Evolutionary conservation across 2,329 filamentous ascomycete genomes (phyloP).

Genomic region (Apiospora rasikravindrae): DNA sequence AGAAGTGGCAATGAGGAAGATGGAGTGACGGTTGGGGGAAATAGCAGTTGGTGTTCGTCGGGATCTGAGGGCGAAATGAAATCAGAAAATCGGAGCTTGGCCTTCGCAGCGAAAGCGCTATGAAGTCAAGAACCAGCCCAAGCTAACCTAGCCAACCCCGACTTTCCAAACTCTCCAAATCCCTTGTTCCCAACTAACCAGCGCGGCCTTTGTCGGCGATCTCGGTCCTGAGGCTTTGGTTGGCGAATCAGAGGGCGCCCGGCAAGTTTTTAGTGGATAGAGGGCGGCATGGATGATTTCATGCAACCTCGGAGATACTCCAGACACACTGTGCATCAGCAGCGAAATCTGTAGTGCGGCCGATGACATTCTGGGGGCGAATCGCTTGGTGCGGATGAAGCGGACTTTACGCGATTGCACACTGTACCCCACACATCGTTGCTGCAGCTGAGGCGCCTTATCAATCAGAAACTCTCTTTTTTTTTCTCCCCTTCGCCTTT

Average conservation of each 20-base stretch:
- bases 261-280: conserved; percentile 20
- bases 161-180: conserved; percentile 13
- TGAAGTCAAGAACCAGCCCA: conserved; percentile 15
- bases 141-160: conserved; percentile 14
- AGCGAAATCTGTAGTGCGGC: neutral
- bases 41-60: conserved; percentile 18
- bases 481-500: neutral
- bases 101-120: conserved; percentile 14
- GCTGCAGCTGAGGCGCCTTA: conserved; percentile 10
- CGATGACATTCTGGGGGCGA: neutral
- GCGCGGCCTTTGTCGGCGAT: conserved; percentile 40
- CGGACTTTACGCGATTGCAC: neutral
- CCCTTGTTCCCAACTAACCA: conserved; percentile 7
- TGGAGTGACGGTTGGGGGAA: conserved; percentile 2
- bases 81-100: conserved; percentile 21
- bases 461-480: conserved; percentile 16
- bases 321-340: neutral
- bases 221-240: conserved; percentile 34
- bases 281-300: neutral
- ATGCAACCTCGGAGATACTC: conserved; percentile 28
- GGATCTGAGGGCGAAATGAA: conserved; percentile 16
- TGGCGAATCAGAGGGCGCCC: conserved; percentile 37
- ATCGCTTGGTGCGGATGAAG: neutral
- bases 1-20: neutral
- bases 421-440: conserved; percentile 9